Evolutionary conservation across 1,139 yeast species (phyloP).

Genomic region (Hansenula sp.): DNA sequence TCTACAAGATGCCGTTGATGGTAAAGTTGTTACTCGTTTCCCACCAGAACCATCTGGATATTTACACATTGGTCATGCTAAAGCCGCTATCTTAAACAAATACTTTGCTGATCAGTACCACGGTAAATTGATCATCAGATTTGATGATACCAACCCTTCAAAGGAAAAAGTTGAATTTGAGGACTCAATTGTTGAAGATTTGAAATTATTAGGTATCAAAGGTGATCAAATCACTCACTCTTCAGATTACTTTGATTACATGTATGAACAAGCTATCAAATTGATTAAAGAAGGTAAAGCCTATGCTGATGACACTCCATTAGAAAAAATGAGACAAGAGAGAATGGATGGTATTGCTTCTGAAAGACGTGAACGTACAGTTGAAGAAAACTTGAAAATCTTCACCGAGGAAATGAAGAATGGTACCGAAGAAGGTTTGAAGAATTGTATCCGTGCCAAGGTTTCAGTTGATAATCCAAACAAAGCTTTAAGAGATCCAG

Average conservation of each 20-base stretch:
- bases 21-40: conserved; percentile 95
- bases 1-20: conserved; percentile 83
- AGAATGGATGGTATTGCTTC: conserved; percentile 95
- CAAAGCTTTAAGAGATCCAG: conserved; percentile 96
- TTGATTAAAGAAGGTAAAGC: conserved; percentile 94
- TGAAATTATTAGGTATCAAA: conserved; percentile 81
- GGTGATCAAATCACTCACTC: conserved; percentile 86
- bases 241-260: conserved; percentile 84
- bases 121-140: conserved; percentile 91
- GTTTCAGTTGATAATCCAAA: conserved; percentile 84
- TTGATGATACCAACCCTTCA: conserved; percentile 95
- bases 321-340: conserved; percentile 94
- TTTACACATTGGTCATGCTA: conserved; percentile 95
- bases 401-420: conserved; percentile 89
- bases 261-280: conserved; percentile 81
- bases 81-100: conserved; percentile 93
- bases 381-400: conserved; percentile 82
- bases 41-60: conserved; percentile 90
- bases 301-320: conserved; percentile 92
- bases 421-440: conserved; percentile 86
- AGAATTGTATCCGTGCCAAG: conserved; percentile 92
- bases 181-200: conserved; percentile 87
- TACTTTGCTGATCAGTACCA: conserved; percentile 92
- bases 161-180: conserved; percentile 93
- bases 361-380: conserved; percentile 81